phyloP scores from a whole-genome alignment of 2,329 filamentous ascomycete species.

The Pseudogymnoascus sp. region DNA sequence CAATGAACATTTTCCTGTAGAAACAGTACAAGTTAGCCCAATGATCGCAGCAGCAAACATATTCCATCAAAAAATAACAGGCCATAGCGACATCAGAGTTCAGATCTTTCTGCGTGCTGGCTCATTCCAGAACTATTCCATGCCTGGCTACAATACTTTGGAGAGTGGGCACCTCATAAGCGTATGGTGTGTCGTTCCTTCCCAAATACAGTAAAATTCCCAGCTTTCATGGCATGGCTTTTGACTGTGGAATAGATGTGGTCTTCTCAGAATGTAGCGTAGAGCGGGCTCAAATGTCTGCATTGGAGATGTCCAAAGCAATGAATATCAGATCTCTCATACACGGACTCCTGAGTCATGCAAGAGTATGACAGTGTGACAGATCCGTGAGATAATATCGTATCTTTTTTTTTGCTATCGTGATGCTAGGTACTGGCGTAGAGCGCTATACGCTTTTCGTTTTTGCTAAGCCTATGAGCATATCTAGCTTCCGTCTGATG shows the following conservation, averaged over 20 bases:
- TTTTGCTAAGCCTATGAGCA: constrained; percentile 42
- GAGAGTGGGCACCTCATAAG: background rate
- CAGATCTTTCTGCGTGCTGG: background rate
- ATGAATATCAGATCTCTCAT: constrained; percentile 4
- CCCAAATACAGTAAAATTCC: background rate
- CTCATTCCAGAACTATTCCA: background rate
- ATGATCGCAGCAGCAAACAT: background rate
- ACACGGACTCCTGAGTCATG: constrained; percentile 21
- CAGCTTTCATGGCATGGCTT: background rate
- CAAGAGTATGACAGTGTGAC: constrained; percentile 29
- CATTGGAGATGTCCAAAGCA: background rate
- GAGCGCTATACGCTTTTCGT: constrained; percentile 50
- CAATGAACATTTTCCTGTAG: constrained; percentile 97
- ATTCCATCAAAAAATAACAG: background rate
- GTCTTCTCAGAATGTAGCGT: background rate
- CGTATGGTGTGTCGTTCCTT: background rate
- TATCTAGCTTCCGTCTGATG: constrained; percentile 33
- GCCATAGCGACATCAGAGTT: background rate
- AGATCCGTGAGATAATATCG: constrained; percentile 27
- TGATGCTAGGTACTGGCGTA: constrained; percentile 64
- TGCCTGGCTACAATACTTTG: constrained; percentile 1
- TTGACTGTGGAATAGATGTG: background rate
- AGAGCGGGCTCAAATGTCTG: background rate
- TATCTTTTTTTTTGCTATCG: constrained; percentile 61
- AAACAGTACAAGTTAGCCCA: constrained; percentile 10